phyloP scores from a whole-genome alignment of 345 rosid genomes.

The Geranium brycei region DNA sequence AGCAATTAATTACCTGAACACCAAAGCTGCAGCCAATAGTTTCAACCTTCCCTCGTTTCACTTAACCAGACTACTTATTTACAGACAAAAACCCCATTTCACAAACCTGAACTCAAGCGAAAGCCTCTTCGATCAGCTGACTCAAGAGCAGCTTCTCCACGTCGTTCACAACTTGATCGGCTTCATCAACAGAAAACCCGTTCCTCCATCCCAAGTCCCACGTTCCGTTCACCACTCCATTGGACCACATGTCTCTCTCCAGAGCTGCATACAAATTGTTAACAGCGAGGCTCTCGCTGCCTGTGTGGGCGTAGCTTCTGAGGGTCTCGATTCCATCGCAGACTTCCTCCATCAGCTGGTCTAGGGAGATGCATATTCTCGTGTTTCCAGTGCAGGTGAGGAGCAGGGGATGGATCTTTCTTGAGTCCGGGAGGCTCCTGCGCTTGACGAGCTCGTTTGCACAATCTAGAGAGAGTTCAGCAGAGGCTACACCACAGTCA shows the following conservation, averaged over 20 bases:
- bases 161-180: constrained; percentile 37
- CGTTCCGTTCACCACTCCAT: constrained; percentile 34
- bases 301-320: constrained; percentile 24
- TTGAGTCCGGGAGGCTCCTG: constrained; percentile 33
- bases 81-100: not conserved
- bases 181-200: constrained; percentile 39
- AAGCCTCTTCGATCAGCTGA: constrained; percentile 45
- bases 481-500: constrained; percentile 10
- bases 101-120: not conserved
- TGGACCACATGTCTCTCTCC: constrained; percentile 44
- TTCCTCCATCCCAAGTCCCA: constrained; percentile 81
- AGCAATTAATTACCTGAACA: not conserved
- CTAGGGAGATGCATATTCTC: constrained; percentile 27
- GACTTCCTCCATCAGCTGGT: constrained; percentile 45
- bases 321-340: constrained; percentile 34
- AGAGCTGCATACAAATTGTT: constrained; percentile 30
- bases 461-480: constrained; percentile 43
- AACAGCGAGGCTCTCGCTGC: constrained; percentile 11
- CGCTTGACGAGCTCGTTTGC: constrained; percentile 49
- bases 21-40: not conserved
- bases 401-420: constrained; percentile 14
- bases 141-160: constrained; percentile 43
- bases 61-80: too few relatives aligned
- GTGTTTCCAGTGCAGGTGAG: constrained; percentile 7
- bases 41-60: not conserved